Evolutionary conservation across 2,329 filamentous ascomycete genomes (phyloP), one percentile per base, ranked within the genome.

Genomic region (Colletotrichum orbiculare): DNA sequence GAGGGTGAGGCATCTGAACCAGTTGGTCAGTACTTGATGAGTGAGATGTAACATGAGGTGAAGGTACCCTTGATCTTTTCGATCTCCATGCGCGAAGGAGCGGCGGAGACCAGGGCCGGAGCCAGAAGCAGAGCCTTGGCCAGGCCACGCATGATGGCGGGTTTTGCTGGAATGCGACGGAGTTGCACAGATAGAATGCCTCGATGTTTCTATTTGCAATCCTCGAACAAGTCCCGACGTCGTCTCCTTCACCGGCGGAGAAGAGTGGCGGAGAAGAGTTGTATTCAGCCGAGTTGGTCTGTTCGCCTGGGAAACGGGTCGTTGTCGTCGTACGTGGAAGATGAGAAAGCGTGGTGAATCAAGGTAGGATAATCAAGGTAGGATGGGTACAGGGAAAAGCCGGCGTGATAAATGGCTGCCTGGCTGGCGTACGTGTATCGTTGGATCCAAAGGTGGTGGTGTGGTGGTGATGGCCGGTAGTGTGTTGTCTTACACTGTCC

Each of bases 41-140:
- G 15, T 5, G n/a, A 39, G 13, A 25, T 6, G 49, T 25, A 39
- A 48, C 25, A 25, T 25, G 15, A 6, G 33, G 48, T 38, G 7
- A 25, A 54, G 45, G 11, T 33, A 64, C 61, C 34, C 11, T 50
- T 38, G 57, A 42, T 56, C 61, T 64, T 60, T 25, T 54, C 34
- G 5, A 38, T 12, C 7, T 34, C 56, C 8, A 64, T 50, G 45
- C 39, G 39, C 56, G 61, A 61, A 8, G 61, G 61, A 6, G 73
- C 71, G 60, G 73, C 73, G 47, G 69, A 69, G 38, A 71, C 74
- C 70, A 80, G 71, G 71, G 72, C 73, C 69, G 77, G 75, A 69
- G 73, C 76, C 71, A 75, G 63, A 54, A 79, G 66, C 68, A 79
- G 70, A 61, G 73, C 72, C 49, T 60, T 49, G 56, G 56, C 61